Evolutionary conservation across 768 basidiomycete species (phyloP), one percentile per base, ranked within the genome.

Genomic region (Lentinus tigrinus): DNA sequence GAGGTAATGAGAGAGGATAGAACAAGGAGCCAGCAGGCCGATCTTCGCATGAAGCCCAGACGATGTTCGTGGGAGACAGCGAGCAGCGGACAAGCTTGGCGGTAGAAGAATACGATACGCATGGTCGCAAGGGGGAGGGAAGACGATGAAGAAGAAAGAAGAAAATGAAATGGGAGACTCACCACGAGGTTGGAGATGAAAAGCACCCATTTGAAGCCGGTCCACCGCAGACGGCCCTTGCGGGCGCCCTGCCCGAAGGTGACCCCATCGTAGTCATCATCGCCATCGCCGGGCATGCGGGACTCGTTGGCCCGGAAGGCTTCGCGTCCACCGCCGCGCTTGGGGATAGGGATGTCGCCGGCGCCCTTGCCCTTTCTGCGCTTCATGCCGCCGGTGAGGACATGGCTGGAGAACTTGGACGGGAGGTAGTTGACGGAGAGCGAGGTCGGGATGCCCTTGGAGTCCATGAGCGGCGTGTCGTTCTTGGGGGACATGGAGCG

Each of bases 161-260:
- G n/a, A n/a, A n/a, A n/a, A n/a, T n/a, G n/a, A n/a, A n/a, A n/a
- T n/a, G n/a, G n/a, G 9, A 34, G 31, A 77, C 81, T 66, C 56
- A 83, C 81, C 34, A 85, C 34, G 34, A 77, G 65, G 67, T 92
- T 93, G 47, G 87, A 75, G 47, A 83, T 43, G 70, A 93, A 87
- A 4, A 94, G 70, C 11, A 79, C 74, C 90, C 90, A 93, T 70
- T 95, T 94, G 80, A 93, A 94, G 61, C 77, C 81, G 67, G 85
- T 93, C 92, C 92, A 95, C 16, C 85, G 75, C 56, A 89, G 72
- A 60, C 74, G 73, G 48, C 78, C 70, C 58, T 74, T 73, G 57
- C 72, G 73, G 54, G 74, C 74, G 28, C 72, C 70, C 48, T 71
- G 74, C 19, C 65, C 72, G 67, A 80, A 82, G 37, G 64, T 63